Percentiles rank a stretch among this genome's conserved stretches.
phyloP scores from a whole-genome alignment of 139 green algal genomes.

The Auxenochlorella pyrenoidosa region DNA sequence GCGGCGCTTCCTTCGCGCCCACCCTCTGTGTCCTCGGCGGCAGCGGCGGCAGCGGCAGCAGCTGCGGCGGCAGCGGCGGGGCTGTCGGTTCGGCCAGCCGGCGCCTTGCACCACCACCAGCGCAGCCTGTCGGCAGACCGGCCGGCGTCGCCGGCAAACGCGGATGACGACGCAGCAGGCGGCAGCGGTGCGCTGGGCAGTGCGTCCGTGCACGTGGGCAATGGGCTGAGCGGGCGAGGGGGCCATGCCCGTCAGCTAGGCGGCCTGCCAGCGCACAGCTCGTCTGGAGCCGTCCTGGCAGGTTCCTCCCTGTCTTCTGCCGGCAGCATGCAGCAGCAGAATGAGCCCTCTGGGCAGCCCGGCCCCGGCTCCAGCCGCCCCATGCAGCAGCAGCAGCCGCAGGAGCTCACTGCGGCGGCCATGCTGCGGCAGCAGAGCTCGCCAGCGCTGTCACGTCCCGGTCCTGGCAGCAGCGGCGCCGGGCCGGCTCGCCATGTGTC shows the following conservation, averaged over 20 bases:
- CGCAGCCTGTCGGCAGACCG: neutral
- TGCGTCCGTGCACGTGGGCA: neutral
- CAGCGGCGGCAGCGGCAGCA: neutral
- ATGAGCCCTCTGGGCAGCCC: neutral
- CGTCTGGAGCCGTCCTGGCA: no score
- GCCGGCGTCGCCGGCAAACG: neutral
- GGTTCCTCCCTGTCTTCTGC: neutral
- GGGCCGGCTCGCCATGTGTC: neutral
- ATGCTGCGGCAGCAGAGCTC: neutral
- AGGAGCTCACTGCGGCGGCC: neutral
- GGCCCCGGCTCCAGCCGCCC: neutral
- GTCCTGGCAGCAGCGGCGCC: neutral
- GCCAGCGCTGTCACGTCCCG: neutral
- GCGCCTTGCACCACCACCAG: neutral
- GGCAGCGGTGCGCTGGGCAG: neutral
- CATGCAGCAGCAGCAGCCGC: neutral
- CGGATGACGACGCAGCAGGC: neutral
- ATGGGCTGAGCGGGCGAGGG: neutral
- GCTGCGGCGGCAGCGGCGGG: neutral
- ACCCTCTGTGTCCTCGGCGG: neutral
- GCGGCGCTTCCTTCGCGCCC: slow-evolving; percentile 1
- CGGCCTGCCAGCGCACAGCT: no score
- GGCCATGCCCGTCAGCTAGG: no score
- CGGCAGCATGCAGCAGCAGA: neutral
- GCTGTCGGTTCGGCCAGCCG: neutral